Base-by-base conservation (phyloP, 2,329 filamentous ascomycete genomes). In the Exophiala sp. region DNA sequence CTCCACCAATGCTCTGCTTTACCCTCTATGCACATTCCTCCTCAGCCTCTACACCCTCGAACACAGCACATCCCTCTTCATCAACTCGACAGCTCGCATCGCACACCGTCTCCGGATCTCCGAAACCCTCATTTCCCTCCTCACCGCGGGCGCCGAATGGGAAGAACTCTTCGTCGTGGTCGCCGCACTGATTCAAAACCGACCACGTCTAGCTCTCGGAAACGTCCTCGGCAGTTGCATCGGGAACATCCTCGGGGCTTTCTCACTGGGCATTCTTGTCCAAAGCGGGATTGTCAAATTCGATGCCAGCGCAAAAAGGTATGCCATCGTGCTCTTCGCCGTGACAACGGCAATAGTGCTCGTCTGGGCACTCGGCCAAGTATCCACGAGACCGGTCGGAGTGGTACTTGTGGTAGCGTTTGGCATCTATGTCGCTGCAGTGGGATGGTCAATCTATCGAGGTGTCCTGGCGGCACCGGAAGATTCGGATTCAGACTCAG, bases 241-340 rank as follows among this genome's bases (percentile, higher is more conserved):
- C 42, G 80, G 78, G 46, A 81, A 81, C 50, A 78, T 81, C 47
- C 70, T 81, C 2, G 79, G 78, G 12, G 79, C 79, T 10, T 82
- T 82, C 60, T 78, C 77, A 1, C 67, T 82, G 1, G 78, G 77
- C 4, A 68, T 82, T 11, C 16, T 1, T 61, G 81, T 3, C 77
- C 73, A 59, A 58, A 59, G 1, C 47, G 55, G 1, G 8, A 12
- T 42, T 9, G 63, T 71, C 9, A 43, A 54, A 1, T 81, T 80
- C 54, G 78, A 81, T 57, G 59, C 62, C n/a, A 79, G 75, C 54
- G 69, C 76, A 1, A 75, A 73, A 55, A 66, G 78, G 10, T 80
- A 81, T 58, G 72, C 75, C 1, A 62, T 66, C 1, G 51, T 78
- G 8, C 64, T 75, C 9, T 66, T 79, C 5, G 59, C 66, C 1